Base-by-base conservation (phyloP, 306 rosid species). In the Quillaja saponaria region DNA sequence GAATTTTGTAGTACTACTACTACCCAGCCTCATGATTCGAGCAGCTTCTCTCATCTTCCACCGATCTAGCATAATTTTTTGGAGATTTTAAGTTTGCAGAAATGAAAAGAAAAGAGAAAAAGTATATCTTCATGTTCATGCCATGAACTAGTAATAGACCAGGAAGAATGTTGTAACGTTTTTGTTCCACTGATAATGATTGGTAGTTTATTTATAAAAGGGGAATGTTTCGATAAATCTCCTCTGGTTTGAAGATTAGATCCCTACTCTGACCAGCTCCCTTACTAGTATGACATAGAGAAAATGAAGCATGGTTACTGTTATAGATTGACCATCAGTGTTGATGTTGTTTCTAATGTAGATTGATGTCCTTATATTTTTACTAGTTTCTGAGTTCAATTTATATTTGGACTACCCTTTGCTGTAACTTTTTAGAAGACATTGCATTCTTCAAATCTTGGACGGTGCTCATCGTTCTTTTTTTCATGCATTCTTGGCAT, bases 221-320 rank as follows among this genome's bases (percentile, higher is more conserved):
- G 85, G 86, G 88, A 86, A 80, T 73, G 48, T 83, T 78, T 82
- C 78, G 57, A 55, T 40, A 48, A 49, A 68, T 80, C 81, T 80
- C 88, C 86, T 76, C 61, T 64, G 61, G 53, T 42, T 48, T 72
- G 66, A 17, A 55, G 17, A 15, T 63, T 34, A 19, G 38, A 55
- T 59, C 28, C 53, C 25, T 28, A 7, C 53, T 38, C 65, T 40
- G 4, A 33, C 15, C 60, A n/a, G 40, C 31, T 69, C 56, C 49
- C 49, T 52, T 49, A 18, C 41, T 31, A 38, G 31, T 20, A 13
- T 51, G 6, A 13, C 35, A 20, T 8, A 25, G 20, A n/a, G n/a
- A 20, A 51, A 50, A 6, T 19, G 7, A 50, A 19, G 56, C 16
- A 51, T 51, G 56, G 13, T 13, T 25, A 28, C 31, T 52, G 13